Evolutionary conservation across 2,329 filamentous ascomycete genomes (phyloP), one percentile per base, ranked within the genome.

Genomic region (Ceratocystis eucalypticola): DNA sequence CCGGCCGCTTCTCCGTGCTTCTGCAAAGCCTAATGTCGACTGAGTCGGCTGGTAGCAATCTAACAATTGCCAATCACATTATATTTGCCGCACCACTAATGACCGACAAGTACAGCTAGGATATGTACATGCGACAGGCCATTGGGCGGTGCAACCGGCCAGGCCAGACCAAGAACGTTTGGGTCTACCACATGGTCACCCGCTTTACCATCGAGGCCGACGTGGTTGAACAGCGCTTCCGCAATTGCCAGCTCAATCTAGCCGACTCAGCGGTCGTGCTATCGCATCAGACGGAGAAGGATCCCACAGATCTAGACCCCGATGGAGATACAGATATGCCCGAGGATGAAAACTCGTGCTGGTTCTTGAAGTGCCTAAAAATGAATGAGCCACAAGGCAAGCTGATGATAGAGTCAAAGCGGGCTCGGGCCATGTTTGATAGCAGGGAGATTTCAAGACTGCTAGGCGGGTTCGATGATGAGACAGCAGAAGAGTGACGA

Each of bases 11-110:
- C 20, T 12, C 63, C 1, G 72, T 78, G 1, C 71, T 77, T 20
- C 68, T 79, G 3, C 72, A 79, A 63, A 74, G 73, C 41, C 72
- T 78, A 44, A 75, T 75, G 70, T 73, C 73, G 7, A 71, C 73
- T 3, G 74, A 76, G 37, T 75, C 76, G 2, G 76, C 78, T 0
- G 78, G 78, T 0, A 75, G 73, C 28, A 79, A 79, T 67, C 70
- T 78, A 12, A 74, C 74, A 10, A 71, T 74, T 25, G 77, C 77
- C 0, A 78, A 76, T 65, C 77, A 79, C 65, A 71, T 79, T 62
- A 72, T 80, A 53, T 78, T 79, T 64, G 72, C 74, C 0, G 74
- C 72, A 4, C 75, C 77, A 0, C 71, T 74, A 15, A 33, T 65
- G n/a, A 68, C 69, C 4, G 71, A 74, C 61, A 71, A 73, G 63